These are phyloP conservation scores for Backusella tuberculispora DNA, from an alignment of 192 early-diverging fungal species.

Conservation along the genomic window DNA sequence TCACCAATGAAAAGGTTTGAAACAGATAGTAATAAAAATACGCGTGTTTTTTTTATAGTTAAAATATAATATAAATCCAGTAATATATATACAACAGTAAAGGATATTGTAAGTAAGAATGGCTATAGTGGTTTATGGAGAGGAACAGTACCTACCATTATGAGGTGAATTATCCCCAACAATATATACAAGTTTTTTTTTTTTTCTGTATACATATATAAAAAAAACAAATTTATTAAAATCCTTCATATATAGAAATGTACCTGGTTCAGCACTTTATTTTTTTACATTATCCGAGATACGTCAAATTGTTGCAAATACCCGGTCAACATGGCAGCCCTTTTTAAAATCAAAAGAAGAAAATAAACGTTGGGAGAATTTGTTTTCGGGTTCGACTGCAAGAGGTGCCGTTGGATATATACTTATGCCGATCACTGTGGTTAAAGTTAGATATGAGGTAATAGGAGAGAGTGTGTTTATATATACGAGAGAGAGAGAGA, in stretches of 20 bases:
- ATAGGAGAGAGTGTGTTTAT: neutral
- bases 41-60: neutral
- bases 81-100: constrained; percentile 59
- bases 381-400: constrained; percentile 71
- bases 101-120: constrained; percentile 61
- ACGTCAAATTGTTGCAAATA: constrained; percentile 52
- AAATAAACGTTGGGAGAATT: constrained; percentile 65
- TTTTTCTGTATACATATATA: neutral
- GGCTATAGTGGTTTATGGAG: constrained; percentile 77
- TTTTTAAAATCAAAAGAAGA: constrained; percentile 27
- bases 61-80: constrained; percentile 27
- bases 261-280: constrained; percentile 74
- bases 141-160: constrained; percentile 73
- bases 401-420: constrained; percentile 79
- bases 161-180: constrained; percentile 48
- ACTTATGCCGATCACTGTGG: constrained; percentile 92
- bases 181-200: too few relatives aligned
- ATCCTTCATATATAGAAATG: constrained; percentile 43
- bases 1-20: constrained; percentile 52
- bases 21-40: neutral
- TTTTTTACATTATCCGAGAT: constrained; percentile 71
- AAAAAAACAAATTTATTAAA: neutral
- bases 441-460: constrained; percentile 92
- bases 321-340: constrained; percentile 39
- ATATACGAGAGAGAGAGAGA: too few relatives aligned